phyloP scores from a whole-genome alignment of 257 asterid species.

The Orobanche coerulescens region DNA sequence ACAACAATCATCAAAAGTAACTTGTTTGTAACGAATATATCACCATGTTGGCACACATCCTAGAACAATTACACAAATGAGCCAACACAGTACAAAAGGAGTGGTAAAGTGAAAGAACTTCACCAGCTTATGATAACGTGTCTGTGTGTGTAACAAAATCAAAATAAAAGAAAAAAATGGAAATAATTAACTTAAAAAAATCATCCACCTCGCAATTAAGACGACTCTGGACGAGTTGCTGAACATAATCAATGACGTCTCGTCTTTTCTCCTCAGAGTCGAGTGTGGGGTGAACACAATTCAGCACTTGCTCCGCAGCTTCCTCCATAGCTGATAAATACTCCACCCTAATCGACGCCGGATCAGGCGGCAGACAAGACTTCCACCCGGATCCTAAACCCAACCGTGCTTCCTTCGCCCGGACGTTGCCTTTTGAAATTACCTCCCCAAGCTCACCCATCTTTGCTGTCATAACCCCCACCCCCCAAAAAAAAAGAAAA shows the following conservation, averaged over 20 bases:
- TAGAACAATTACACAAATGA: conserved; percentile 15
- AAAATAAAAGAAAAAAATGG: neutral
- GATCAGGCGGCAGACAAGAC: conserved; percentile 34
- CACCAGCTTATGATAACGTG: conserved; percentile 20
- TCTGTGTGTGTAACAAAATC: neutral
- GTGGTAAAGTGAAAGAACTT: neutral
- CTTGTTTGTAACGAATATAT: conserved; percentile 10
- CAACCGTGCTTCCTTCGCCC: conserved; percentile 23
- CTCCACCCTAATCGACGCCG: conserved; percentile 33
- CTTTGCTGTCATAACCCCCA: neutral
- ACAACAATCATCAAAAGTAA: conserved; percentile 11
- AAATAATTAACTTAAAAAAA: neutral
- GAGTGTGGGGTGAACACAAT: conserved; percentile 49
- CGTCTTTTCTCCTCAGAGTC: conserved; percentile 52
- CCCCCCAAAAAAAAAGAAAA: neutral
- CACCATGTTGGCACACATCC: conserved; percentile 7
- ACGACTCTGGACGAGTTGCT: conserved; percentile 35
- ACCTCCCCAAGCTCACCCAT: conserved; percentile 33
- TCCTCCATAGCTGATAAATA: conserved; percentile 39
- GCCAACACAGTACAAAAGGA: neutral
- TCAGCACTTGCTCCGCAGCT: conserved; percentile 44
- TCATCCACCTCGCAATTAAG: conserved; percentile 45
- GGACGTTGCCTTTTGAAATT: conserved; percentile 11
- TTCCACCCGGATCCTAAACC: conserved; percentile 14
- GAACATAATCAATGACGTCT: conserved; percentile 45